Base-by-base conservation (phyloP, 352 stramenopile species). In the Phytopythium cucurbitacearum region DNA sequence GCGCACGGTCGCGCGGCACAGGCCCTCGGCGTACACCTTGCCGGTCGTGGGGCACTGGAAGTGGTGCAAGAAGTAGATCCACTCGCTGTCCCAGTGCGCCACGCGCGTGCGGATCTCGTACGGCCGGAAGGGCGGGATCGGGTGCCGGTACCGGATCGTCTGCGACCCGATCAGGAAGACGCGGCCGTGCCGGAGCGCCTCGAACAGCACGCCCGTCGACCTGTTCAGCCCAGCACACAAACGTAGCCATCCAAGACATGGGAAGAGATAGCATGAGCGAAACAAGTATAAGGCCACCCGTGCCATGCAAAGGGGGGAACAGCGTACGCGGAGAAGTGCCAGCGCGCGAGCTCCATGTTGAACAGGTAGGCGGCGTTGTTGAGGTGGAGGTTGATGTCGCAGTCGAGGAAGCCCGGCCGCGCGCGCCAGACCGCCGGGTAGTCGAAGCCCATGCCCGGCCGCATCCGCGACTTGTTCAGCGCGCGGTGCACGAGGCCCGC, bases 291-390 rank as follows among this genome's bases (percentile, higher is more conserved):
- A 37, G 10, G 40, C 37, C n/a, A n/a, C n/a, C n/a, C n/a, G n/a
- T n/a, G n/a, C n/a, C 28, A 28, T 0, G 13, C n/a, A 16, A 2
- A 36, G 2, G 12, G 10, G 40, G 34, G 15, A 21, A 15, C 34
- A 15, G 7, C 70, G 48, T 66, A 90, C 76, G 77, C 77, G 13
- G 64, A 72, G 44, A 90, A 82, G 51, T 91, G 79, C 84, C 81
- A 94, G 13, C 84, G 81, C 53, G 84, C 84, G 13, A 94, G 78
- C 61, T 94, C 84, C 70, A 87, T 89, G 59, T 80, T 85, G 71
- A 74, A 92, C 36, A 92, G 59, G 48, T 89, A 92, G 9, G 77
- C 77, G 1, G 84, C 71, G 56, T 94, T 94, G 72, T 94, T 94
- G 5, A 92, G 59, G 49, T 94, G 84, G 45, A 91, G 33, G 58